Evolutionary conservation across 768 basidiomycete species (phyloP).

Genomic region (Agaricus subrufescens): DNA sequence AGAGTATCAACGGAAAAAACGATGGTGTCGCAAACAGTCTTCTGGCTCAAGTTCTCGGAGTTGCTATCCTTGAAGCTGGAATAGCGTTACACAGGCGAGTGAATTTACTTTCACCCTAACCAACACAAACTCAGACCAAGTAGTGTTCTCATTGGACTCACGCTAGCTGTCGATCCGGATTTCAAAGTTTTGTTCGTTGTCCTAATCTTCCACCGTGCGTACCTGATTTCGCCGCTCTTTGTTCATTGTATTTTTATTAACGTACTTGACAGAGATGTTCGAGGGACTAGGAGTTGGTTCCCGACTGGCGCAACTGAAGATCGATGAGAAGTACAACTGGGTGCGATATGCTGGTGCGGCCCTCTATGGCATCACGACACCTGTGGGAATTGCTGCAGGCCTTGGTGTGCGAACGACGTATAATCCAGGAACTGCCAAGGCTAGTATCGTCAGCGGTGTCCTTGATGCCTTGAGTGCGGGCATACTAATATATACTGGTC

Average conservation of each 20-base stretch:
- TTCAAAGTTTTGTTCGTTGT: constrained; percentile 91
- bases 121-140: neutral
- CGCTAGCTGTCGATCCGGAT: constrained; percentile 76
- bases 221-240: neutral
- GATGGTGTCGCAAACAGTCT: constrained; percentile 34
- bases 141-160: constrained; percentile 83
- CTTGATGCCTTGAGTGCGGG: constrained; percentile 85
- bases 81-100: constrained; percentile 75
- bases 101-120: neutral
- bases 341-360: constrained; percentile 57
- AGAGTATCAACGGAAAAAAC: constrained; percentile 14
- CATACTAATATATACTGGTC: constrained; percentile 82
- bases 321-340: constrained; percentile 50
- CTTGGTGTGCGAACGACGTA: constrained; percentile 73
- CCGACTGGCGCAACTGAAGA: constrained; percentile 71
- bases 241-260: neutral
- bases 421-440: constrained; percentile 73
- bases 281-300: constrained; percentile 94
- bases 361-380: constrained; percentile 75
- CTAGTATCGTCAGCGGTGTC: constrained; percentile 78
- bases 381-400: constrained; percentile 84
- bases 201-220: constrained; percentile 86
- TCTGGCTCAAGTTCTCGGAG: constrained; percentile 73
- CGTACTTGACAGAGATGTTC: constrained; percentile 65
- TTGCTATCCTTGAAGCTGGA: constrained; percentile 93